Conservation (phyloP, 2,329 filamentous ascomycete species). For the Pseudocercospora crystallina region DNA sequence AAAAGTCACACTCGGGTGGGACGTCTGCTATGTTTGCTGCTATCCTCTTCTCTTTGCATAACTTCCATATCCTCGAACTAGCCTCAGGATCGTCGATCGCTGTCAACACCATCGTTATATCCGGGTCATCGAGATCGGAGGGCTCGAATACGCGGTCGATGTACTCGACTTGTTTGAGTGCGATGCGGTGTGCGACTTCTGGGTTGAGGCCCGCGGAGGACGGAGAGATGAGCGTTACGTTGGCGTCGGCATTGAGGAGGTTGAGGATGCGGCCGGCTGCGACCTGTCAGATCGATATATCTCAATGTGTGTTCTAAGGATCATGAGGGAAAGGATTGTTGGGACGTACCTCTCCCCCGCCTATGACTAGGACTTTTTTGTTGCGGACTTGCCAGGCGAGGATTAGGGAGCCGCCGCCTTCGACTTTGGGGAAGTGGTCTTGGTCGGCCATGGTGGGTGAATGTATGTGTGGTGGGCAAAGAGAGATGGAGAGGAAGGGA, state of each 20-base stretch:
- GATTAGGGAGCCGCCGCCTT: slow-evolving; percentile 89
- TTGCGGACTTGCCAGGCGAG: slow-evolving; percentile 92
- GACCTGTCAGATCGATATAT: slow-evolving; percentile 59
- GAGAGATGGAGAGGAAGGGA: not conserved
- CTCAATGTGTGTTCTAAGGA: slow-evolving; percentile 6
- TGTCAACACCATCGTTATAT: slow-evolving; percentile 80
- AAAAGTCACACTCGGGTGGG: slow-evolving; percentile 95
- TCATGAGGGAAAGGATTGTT: not conserved
- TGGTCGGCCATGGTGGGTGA: slow-evolving; percentile 7
- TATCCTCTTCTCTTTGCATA: slow-evolving; percentile 81
- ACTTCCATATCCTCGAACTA: slow-evolving; percentile 87
- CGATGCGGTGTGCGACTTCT: slow-evolving; percentile 81
- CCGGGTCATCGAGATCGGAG: slow-evolving; percentile 72
- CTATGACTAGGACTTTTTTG: slow-evolving; percentile 87
- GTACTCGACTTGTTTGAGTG: slow-evolving; percentile 73
- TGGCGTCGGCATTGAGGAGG: slow-evolving; percentile 90
- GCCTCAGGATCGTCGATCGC: slow-evolving; percentile 91
- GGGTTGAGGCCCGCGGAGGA: slow-evolving; percentile 71
- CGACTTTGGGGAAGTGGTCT: slow-evolving; percentile 67
- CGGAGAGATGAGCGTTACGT: slow-evolving; percentile 82
- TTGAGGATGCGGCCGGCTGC: slow-evolving; percentile 92
- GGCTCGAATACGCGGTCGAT: slow-evolving; percentile 82
- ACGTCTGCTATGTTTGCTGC: slow-evolving; percentile 97
- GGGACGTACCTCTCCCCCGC: slow-evolving; percentile 80
- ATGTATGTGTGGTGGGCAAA: not conserved